These are phyloP conservation scores for Fusarium pseudonygamai DNA, from an alignment of 2,329 filamentous ascomycete species.

Conservation along the genomic window DNA sequence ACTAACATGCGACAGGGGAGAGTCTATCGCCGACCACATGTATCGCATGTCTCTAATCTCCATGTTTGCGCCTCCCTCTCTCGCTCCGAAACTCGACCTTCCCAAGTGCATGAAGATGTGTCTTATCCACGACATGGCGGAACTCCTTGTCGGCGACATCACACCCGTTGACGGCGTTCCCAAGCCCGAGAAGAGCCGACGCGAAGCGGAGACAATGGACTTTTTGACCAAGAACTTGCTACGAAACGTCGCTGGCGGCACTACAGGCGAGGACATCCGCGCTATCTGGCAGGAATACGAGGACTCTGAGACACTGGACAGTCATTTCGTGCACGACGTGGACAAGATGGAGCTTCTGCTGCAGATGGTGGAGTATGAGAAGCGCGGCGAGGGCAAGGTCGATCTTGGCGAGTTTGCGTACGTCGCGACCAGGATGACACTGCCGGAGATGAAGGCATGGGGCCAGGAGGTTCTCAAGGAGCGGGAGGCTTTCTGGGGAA, in stretches of 20 bases:
- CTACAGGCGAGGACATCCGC: constrained; percentile 74
- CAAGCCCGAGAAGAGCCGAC: constrained; percentile 88
- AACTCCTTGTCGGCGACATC: constrained; percentile 94
- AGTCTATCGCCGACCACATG: constrained; percentile 98
- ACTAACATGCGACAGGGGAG: constrained; percentile 63
- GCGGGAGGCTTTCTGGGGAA: constrained; percentile 76
- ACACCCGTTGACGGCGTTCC: constrained; percentile 88
- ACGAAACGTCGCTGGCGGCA: constrained; percentile 77
- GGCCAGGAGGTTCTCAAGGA: constrained; percentile 79
- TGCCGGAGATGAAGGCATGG: constrained; percentile 85
- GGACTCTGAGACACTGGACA: constrained; percentile 83
- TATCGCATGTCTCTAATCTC: constrained; percentile 98
- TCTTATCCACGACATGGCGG: constrained; percentile 96
- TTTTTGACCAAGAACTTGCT: constrained; percentile 81
- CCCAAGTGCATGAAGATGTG: constrained; percentile 93
- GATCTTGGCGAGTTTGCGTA: constrained; percentile 89
- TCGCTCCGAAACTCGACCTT: constrained; percentile 78
- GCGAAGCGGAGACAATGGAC: constrained; percentile 91
- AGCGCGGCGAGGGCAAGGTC: constrained; percentile 67
- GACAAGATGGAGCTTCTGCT: constrained; percentile 96
- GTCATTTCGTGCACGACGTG: constrained; percentile 91
- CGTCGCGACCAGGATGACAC: constrained; percentile 76
- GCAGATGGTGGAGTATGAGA: constrained; percentile 98
- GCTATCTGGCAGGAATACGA: constrained; percentile 96
- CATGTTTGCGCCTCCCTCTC: constrained; percentile 83